Evolutionary conservation across 1,139 yeast species (phyloP).

Genomic region (Saccharomyces hybrid): DNA sequence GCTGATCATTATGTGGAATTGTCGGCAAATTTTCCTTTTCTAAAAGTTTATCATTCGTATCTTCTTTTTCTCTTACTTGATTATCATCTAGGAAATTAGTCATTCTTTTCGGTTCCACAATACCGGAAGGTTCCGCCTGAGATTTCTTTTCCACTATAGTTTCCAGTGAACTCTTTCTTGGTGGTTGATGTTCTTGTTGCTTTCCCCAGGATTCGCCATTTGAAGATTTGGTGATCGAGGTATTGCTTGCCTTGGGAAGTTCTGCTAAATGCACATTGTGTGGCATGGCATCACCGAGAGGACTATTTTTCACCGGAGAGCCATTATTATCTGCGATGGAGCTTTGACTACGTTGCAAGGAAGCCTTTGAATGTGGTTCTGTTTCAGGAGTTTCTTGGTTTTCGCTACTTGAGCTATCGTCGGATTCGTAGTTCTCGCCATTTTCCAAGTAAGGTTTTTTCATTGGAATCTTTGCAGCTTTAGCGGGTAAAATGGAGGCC

Average conservation of each 20-base stretch:
- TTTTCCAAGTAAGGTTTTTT: constrained; percentile 25
- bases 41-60: neutral
- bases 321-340: constrained; percentile 31
- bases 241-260: constrained; percentile 18
- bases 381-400: constrained; percentile 1
- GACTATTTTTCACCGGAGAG: constrained; percentile 25
- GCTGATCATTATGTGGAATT: neutral
- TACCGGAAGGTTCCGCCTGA: constrained; percentile 4
- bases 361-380: constrained; percentile 8
- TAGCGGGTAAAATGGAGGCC: constrained; percentile 28
- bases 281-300: constrained; percentile 12
- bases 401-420: constrained; percentile 4
- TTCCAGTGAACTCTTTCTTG: constrained; percentile 19
- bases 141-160: constrained; percentile 14
- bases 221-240: constrained; percentile 7
- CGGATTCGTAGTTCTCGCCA: constrained; percentile 13
- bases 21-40: neutral
- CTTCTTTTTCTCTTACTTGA: constrained; percentile 2
- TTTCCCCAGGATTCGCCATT: constrained; percentile 1
- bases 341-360: constrained; percentile 18
- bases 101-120: constrained; percentile 9
- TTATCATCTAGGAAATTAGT: constrained; percentile 11
- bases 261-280: constrained; percentile 26
- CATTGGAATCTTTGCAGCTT: constrained; percentile 32
- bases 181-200: constrained; percentile 1